Evolutionary conservation across 352 stramenopile genomes (phyloP).

Genomic region (Globisporangium canariense): DNA sequence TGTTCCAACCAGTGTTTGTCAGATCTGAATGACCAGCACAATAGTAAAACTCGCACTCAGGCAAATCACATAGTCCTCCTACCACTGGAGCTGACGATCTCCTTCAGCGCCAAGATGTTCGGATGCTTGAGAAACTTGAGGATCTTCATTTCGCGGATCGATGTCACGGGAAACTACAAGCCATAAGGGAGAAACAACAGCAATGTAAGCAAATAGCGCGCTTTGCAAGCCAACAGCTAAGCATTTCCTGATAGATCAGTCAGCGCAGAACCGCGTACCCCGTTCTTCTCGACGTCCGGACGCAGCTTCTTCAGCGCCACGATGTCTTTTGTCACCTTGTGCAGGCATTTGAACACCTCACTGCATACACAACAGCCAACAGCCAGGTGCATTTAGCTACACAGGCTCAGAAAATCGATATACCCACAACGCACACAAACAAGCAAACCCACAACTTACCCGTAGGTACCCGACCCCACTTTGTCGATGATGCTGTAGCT

Average conservation of each 20-base stretch:
- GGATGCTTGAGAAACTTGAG: slow-evolving; percentile 93
- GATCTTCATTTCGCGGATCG: slow-evolving; percentile 98
- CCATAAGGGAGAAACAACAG: neutral
- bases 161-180: slow-evolving; percentile 90
- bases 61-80: slow-evolving; percentile 2
- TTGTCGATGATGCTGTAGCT: slow-evolving; percentile 89
- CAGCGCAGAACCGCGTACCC: slow-evolving; percentile 32
- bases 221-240: too few relatives aligned
- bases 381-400: neutral
- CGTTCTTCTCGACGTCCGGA: slow-evolving; percentile 85
- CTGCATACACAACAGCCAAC: slow-evolving; percentile 26
- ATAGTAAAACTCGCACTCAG: too few relatives aligned
- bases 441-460: slow-evolving; percentile 35
- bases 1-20: slow-evolving; percentile 7
- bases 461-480: slow-evolving; percentile 81
- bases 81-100: slow-evolving; percentile 91
- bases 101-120: slow-evolving; percentile 94
- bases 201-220: neutral
- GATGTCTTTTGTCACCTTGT: slow-evolving; percentile 86
- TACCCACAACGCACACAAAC: neutral
- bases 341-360: slow-evolving; percentile 87
- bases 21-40: neutral
- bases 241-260: neutral
- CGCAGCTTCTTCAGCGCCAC: slow-evolving; percentile 84
- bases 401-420: neutral